Evolutionary conservation across 2,329 filamentous ascomycete species (phyloP).

Genomic region (Venturia oleaginea): DNA sequence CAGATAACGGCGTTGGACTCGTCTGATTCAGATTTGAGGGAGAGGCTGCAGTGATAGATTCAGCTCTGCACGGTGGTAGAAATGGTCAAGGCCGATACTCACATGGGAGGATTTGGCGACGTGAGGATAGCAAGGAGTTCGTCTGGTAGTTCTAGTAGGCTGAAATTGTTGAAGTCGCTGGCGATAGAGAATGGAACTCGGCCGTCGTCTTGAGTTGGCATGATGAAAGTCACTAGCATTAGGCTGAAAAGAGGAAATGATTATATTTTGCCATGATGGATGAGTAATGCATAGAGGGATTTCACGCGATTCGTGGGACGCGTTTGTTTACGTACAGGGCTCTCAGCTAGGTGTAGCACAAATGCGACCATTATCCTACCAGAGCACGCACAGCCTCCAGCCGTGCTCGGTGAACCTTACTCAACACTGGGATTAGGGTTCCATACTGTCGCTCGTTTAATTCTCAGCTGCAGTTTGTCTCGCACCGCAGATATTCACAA

Average conservation of each 20-base stretch:
- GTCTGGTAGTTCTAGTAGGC: constrained; percentile 51
- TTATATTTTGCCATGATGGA: too few species aligned
- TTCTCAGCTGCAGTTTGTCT: not conserved
- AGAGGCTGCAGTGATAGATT: constrained; percentile 25
- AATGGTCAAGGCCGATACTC: constrained; percentile 28
- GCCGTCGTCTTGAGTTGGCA: constrained; percentile 35
- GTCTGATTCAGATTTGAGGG: constrained; percentile 29
- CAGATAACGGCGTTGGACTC: constrained; percentile 47
- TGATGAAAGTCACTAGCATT: constrained; percentile 17
- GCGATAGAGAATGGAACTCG: constrained; percentile 36
- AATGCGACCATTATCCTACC: not conserved
- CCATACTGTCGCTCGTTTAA: not conserved
- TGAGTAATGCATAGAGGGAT: too few species aligned
- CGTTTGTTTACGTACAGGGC: not conserved
- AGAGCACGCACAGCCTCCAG: not conserved
- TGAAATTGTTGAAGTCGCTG: constrained; percentile 43
- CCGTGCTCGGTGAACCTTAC: not conserved
- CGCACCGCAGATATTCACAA: not conserved
- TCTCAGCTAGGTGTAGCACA: not conserved
- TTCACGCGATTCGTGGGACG: not conserved
- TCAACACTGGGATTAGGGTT: not conserved
- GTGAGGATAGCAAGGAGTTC: constrained; percentile 47
- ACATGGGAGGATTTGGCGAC: constrained; percentile 36
- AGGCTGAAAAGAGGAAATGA: too few species aligned
- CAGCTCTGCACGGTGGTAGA: constrained; percentile 23